phyloP scores from a whole-genome alignment of 108 stramenopile genomes.

The Asterionellopsis glacialis region DNA sequence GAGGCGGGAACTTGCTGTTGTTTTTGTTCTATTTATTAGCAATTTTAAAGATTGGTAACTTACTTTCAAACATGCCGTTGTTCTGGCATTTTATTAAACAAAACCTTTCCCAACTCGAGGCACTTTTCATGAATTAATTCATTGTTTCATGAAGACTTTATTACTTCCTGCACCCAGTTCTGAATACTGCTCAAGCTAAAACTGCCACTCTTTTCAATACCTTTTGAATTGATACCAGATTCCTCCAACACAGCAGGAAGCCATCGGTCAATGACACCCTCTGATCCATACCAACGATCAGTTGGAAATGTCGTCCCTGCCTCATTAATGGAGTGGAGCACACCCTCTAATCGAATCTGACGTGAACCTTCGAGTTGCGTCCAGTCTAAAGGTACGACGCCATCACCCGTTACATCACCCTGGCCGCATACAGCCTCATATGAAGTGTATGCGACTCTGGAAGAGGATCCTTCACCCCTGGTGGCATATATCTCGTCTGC shows the following conservation, averaged over 20 bases:
- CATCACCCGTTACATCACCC: conserved; percentile 70
- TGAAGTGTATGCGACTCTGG: conserved; percentile 44
- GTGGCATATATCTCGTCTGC: conserved; percentile 40
- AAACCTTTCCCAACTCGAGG: too few relatives aligned
- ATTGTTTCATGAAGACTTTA: too few relatives aligned
- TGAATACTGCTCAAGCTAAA: too few relatives aligned
- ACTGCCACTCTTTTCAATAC: too few relatives aligned
- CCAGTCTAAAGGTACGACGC: conserved; percentile 74
- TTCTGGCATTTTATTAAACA: too few relatives aligned
- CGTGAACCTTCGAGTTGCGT: conserved; percentile 74
- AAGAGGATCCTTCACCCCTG: conserved; percentile 31
- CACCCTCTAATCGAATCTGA: conserved; percentile 54
- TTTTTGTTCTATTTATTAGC: too few relatives aligned
- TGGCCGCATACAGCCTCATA: conserved; percentile 82
- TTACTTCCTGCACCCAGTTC: too few relatives aligned
- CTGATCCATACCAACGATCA: conserved; percentile 82
- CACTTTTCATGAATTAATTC: too few relatives aligned
- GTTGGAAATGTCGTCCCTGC: conserved; percentile 64
- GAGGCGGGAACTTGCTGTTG: too few relatives aligned
- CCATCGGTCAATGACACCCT: conserved; percentile 76
- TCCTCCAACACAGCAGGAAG: conserved; percentile 4
- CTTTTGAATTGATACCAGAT: not conserved
- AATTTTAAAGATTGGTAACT: too few relatives aligned
- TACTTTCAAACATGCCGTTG: too few relatives aligned
- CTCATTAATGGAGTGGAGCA: conserved; percentile 86